Conservation (phyloP, 176 grass and related monocot species). For the Areca catechu region DNA sequence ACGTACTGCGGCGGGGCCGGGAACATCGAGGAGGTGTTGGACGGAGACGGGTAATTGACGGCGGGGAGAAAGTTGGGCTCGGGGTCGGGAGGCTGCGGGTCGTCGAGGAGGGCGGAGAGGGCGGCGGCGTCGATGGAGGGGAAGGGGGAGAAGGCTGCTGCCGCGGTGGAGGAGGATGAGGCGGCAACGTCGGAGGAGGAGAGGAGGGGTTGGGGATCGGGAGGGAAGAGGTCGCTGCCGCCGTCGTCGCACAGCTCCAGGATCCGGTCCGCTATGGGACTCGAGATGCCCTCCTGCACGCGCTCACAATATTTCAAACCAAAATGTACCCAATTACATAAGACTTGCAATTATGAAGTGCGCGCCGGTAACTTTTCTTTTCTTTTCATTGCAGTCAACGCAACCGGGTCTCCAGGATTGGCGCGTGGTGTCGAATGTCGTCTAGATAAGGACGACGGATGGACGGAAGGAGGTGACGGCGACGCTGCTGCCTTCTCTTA, state of each 20-base stretch:
- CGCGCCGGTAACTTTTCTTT: no score
- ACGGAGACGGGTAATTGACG: not conserved
- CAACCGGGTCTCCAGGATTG: no score
- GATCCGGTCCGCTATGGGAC: conserved; percentile 64
- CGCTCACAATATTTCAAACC: conserved; percentile 1
- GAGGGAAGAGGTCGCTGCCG: conserved; percentile 40
- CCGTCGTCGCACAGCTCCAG: conserved; percentile 63
- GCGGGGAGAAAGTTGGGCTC: not conserved
- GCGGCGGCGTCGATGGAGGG: conserved; percentile 43
- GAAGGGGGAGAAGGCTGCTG: conserved; percentile 45
- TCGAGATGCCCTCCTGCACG: conserved; percentile 78
- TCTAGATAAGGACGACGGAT: no score
- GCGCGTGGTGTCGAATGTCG: no score
- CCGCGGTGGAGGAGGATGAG: conserved; percentile 17
- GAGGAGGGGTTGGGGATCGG: conserved; percentile 22
- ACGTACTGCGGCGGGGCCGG: conserved; percentile 27
- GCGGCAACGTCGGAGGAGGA: conserved; percentile 29
- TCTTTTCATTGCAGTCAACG: no score
- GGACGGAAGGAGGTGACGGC: no score
- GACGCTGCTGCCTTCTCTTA: no score
- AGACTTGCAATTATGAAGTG: conserved; percentile 1
- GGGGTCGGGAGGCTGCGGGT: conserved; percentile 21
- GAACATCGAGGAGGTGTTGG: not conserved
- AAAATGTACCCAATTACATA: conserved; percentile 7
- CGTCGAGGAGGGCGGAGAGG: conserved; percentile 44